Conservation (phyloP, 495 filamentous ascomycete genomes). For the Lepidopterella palustris region DNA sequence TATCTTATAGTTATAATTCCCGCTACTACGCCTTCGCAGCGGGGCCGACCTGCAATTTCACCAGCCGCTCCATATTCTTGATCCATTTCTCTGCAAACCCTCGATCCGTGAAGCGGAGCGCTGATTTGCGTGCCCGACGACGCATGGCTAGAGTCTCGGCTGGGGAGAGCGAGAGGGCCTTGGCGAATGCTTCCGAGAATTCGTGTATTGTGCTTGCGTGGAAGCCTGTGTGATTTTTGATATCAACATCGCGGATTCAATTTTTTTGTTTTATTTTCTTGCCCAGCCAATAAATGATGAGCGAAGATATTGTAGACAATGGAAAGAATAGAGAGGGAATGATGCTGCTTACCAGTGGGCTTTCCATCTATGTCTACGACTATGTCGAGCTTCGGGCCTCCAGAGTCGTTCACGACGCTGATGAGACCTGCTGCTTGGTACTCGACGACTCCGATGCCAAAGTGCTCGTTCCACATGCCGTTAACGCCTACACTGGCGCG, state of each 20-base stretch:
- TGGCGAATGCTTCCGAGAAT: conserved; percentile 71
- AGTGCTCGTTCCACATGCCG: conserved; percentile 99
- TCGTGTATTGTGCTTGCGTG: conserved; percentile 68
- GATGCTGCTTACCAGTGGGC: conserved; percentile 51
- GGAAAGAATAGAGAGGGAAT: neutral
- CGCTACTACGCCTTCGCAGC: neutral
- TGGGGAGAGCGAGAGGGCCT: conserved; percentile 59
- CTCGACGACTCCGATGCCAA: conserved; percentile 96
- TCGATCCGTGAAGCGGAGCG: conserved; percentile 79
- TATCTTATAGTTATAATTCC: too few relatives aligned
- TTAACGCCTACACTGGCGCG: conserved; percentile 79
- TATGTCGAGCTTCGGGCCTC: conserved; percentile 89
- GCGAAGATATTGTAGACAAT: too few relatives aligned
- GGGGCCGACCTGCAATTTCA: conserved; percentile 42
- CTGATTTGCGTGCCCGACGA: conserved; percentile 63
- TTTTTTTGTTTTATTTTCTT: too few relatives aligned
- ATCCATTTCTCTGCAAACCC: conserved; percentile 75
- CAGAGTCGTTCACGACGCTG: conserved; percentile 82
- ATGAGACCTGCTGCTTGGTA: conserved; percentile 94
- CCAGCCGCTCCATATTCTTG: conserved; percentile 60
- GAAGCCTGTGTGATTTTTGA: conserved; percentile 51
- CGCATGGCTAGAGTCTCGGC: conserved; percentile 68
- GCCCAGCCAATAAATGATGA: too few relatives aligned
- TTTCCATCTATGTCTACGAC: conserved; percentile 70
- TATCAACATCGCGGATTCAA: neutral